These are phyloP conservation scores for Teratosphaeria epicoccoides DNA, from an alignment of 2,329 filamentous ascomycete genomes.

Conservation along the genomic window DNA sequence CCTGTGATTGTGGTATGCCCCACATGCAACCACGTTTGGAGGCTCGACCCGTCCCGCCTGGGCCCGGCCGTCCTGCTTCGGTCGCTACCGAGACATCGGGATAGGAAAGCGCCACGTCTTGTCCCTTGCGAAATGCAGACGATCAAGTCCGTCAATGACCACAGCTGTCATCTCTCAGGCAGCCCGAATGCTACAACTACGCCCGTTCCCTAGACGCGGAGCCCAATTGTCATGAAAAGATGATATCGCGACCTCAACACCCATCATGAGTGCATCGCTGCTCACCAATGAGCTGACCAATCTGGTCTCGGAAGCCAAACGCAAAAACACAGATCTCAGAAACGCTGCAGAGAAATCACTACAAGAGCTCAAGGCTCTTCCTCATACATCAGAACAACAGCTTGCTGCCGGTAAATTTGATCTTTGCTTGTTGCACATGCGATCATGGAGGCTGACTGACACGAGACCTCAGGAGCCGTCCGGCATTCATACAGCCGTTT, in stretches of 20 bases:
- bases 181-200: background rate
- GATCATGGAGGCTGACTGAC: constrained; percentile 17
- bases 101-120: background rate
- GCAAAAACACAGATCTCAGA: constrained; percentile 82
- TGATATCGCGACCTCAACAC: background rate
- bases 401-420: constrained; percentile 52
- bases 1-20: background rate
- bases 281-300: constrained; percentile 22
- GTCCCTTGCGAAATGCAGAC: background rate
- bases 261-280: constrained; percentile 21
- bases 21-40: background rate
- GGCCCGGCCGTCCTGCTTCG: too few species aligned
- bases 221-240: background rate
- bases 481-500: constrained; percentile 85
- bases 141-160: background rate
- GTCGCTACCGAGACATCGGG: background rate
- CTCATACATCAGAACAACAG: constrained; percentile 64
- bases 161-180: background rate
- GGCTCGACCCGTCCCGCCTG: background rate
- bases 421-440: background rate
- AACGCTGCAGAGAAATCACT: constrained; percentile 89
- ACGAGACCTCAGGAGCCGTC: constrained; percentile 68
- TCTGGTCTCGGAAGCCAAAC: constrained; percentile 61
- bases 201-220: background rate
- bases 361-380: constrained; percentile 71